These are phyloP conservation scores for Xylaria venustula DNA, from an alignment of 495 filamentous ascomycete species.

Conservation along the genomic window DNA sequence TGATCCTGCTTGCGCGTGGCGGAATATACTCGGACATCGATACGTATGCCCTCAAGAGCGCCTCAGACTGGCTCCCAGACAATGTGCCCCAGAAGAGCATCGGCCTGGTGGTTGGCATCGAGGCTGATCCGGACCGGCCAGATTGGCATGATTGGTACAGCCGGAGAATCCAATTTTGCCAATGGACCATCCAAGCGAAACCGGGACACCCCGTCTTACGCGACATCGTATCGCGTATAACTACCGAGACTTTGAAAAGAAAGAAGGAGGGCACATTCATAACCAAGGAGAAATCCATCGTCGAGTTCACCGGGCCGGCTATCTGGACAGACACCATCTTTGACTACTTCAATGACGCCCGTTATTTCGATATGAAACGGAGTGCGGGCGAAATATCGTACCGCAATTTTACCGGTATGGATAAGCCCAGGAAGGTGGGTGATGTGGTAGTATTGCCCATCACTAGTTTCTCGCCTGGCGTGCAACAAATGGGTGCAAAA, in stretches of 20 bases:
- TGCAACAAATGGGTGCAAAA: constrained; percentile 89
- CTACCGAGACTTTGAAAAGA: constrained; percentile 72
- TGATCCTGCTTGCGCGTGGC: constrained; percentile 89
- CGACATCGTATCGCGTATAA: constrained; percentile 84
- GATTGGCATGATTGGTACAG: constrained; percentile 98
- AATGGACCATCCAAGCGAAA: constrained; percentile 97
- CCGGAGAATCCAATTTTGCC: constrained; percentile 93
- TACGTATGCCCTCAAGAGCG: constrained; percentile 78
- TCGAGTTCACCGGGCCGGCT: constrained; percentile 94
- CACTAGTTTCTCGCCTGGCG: constrained; percentile 94
- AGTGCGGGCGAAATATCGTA: constrained; percentile 76
- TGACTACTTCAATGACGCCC: constrained; percentile 85
- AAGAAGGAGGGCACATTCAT: constrained; percentile 69
- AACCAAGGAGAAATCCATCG: constrained; percentile 72
- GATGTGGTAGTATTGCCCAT: constrained; percentile 94
- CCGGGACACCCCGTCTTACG: constrained; percentile 89
- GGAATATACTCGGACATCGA: constrained; percentile 98
- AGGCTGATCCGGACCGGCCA: constrained; percentile 88
- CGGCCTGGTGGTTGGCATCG: constrained; percentile 89
- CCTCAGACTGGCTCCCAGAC: constrained; percentile 81
- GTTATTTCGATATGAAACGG: constrained; percentile 78
- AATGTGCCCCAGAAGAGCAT: constrained; percentile 71
- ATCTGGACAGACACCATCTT: constrained; percentile 95
- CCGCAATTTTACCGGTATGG: constrained; percentile 86
- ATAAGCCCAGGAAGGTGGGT: constrained; percentile 76